A percentile compares a stretch with the other conserved stretches of the same genome.
Conservation (phyloP, 305 asterid genomes). For the Fraxinus greggii region DNA sequence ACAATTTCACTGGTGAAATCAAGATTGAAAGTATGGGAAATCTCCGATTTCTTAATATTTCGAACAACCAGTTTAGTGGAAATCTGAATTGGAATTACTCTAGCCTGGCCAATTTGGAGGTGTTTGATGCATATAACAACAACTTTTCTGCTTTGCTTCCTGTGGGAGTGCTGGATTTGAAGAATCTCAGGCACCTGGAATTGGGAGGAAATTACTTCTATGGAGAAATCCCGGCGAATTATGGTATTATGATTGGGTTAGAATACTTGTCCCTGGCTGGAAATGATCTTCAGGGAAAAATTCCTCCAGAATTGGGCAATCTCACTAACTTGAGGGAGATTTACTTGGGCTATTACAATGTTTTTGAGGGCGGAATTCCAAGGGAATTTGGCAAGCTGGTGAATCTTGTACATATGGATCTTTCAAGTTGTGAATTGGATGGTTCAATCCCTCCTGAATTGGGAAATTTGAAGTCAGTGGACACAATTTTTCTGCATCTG, state of each 20-base stretch:
- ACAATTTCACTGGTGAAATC: slow-evolving; percentile 86
- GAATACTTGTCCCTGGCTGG: slow-evolving; percentile 83
- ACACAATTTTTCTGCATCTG: slow-evolving; percentile 67
- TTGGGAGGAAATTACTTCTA: slow-evolving; percentile 81
- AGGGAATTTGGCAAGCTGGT: slow-evolving; percentile 28
- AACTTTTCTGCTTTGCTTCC: slow-evolving; percentile 75
- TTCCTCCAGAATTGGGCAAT: slow-evolving; percentile 77
- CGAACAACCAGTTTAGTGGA: slow-evolving; percentile 72
- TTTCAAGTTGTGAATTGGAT: slow-evolving; percentile 66
- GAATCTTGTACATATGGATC: slow-evolving; percentile 68
- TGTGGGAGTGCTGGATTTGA: slow-evolving; percentile 46
- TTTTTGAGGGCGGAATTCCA: slow-evolving; percentile 78
- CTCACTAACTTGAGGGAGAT: slow-evolving; percentile 73
- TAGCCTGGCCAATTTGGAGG: slow-evolving; percentile 48
- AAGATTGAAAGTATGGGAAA: slow-evolving; percentile 40
- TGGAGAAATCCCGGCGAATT: slow-evolving; percentile 62
- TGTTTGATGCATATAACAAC: slow-evolving; percentile 83
- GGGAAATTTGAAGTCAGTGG: slow-evolving; percentile 61
- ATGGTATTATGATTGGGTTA: slow-evolving; percentile 50
- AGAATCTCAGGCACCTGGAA: slow-evolving; percentile 69
- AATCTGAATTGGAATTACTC: slow-evolving; percentile 75
- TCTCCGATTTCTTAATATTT: slow-evolving; percentile 67
- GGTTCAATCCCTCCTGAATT: slow-evolving; percentile 35
- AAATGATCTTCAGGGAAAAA: slow-evolving; percentile 66
- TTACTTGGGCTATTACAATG: slow-evolving; percentile 70